Conservation (phyloP, 179 eudicot genomes). For the Vitellaria paradoxa region DNA sequence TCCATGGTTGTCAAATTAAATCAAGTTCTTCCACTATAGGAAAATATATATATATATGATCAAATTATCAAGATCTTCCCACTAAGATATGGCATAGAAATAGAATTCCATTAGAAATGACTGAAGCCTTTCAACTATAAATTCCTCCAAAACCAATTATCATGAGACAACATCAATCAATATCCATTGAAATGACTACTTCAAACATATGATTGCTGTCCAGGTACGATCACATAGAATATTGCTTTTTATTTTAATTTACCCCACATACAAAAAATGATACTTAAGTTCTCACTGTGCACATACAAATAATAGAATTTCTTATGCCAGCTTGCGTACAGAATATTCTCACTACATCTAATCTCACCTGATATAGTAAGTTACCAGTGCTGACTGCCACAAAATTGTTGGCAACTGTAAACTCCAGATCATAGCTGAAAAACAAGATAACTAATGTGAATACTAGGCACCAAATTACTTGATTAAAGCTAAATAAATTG, state of each 20-base stretch:
- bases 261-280: not conserved
- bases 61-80: not conserved
- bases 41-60: not conserved
- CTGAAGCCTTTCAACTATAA: not conserved
- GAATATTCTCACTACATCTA: not conserved
- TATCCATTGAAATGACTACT: not conserved
- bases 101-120: not conserved
- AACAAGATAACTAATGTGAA: slow-evolving; percentile 20
- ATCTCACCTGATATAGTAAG: slow-evolving; percentile 85
- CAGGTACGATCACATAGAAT: not conserved
- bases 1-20: no score
- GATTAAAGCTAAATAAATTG: not conserved
- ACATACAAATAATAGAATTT: not conserved
- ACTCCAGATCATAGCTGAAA: slow-evolving; percentile 87
- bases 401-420: slow-evolving; percentile 81
- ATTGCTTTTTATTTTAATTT: not conserved
- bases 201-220: not conserved
- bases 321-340: not conserved
- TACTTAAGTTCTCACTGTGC: not conserved
- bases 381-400: slow-evolving; percentile 93
- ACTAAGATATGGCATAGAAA: not conserved
- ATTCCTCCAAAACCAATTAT: not conserved
- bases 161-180: not conserved
- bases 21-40: no score
- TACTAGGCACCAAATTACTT: not conserved